A percentile compares a stretch with the other conserved stretches of the same genome.
Conservation (phyloP, 2,329 filamentous ascomycete species). For the Trichoderma asperellum region DNA sequence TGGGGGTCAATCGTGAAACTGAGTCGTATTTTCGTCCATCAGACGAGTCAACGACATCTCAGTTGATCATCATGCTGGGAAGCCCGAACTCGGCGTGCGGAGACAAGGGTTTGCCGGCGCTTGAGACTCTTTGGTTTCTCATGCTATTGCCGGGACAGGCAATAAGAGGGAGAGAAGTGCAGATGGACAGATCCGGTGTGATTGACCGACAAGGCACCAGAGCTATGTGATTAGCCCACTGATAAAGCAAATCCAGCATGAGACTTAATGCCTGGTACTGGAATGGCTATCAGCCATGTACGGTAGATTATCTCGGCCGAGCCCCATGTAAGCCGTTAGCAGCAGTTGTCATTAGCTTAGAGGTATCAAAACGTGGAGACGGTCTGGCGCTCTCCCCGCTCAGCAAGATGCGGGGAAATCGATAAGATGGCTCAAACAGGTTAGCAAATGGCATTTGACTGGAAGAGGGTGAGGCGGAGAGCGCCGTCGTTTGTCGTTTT, state of each 20-base stretch:
- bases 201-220: neutral
- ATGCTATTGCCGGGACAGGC: conserved; percentile 5
- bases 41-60: neutral
- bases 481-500: neutral
- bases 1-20: neutral
- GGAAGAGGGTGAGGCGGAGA: neutral
- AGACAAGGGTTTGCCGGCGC: neutral
- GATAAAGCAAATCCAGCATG: conserved; percentile 11
- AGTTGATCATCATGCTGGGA: conserved; percentile 4
- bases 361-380: conserved; percentile 2
- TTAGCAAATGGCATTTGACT: neutral
- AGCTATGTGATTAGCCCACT: conserved; percentile 1
- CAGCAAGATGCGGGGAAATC: conserved; percentile 20
- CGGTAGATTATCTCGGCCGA: neutral
- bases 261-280: neutral
- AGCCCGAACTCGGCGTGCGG: conserved; percentile 22
- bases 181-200: neutral
- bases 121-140: neutral
- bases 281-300: neutral
- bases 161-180: conserved; percentile 11
- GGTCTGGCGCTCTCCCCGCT: conserved; percentile 1
- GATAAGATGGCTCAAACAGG: conserved; percentile 13
- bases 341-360: neutral
- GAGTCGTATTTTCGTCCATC: neutral
- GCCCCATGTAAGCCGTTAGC: conserved; percentile 14